Evolutionary conservation across 192 early-diverging fungal species (phyloP), one percentile per base, ranked within the genome.

Genomic region (Umbelopsis sp.): DNA sequence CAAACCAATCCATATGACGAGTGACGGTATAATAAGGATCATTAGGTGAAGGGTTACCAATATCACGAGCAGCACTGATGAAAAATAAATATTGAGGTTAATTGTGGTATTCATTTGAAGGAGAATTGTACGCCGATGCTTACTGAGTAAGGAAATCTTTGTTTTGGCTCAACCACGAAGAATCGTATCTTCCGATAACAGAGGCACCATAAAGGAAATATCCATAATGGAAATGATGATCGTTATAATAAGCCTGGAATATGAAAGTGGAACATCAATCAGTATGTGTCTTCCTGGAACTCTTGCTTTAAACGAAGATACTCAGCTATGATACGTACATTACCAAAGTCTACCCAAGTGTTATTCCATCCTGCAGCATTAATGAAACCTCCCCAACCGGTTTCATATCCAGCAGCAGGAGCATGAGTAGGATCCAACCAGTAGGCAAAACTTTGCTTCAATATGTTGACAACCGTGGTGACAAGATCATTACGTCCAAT

Each of bases 161-260:
- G 43, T 67, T 67, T 34, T 67, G 66, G 26, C 7, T 74, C 1
- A 73, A 36, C 83, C 81, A 87, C 24, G 20, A 66, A 21, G 78
- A 47, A 62, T 87, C 77, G 74, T 85, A 74, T 44, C 79, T 76
- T 66, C 77, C 86, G 34, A 87, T 52, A 21, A 83, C 62, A 16
- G 84, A 81, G n/a, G 76, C 76, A 1, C 83, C 86, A 69, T 87
- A 87, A 53, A 83, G 47, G 52, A 83, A 82, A 67, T 87, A 87
- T 25, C 86, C 86, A 56, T 87, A 87, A 75, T 87, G 86, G 79
- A 85, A 87, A 71, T 87, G 86, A 71, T 87, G 86, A 70, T 87
- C 86, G 74, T 87, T 87, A 73, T 87, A 87, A 24, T 75, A 65
- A 56, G 66, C 66, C 66, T 67, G 26, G 5, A 17, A 12, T 21